Conservation (phyloP, 371 early-diverging fungal genomes). For the Rhizopus stolonifer region DNA sequence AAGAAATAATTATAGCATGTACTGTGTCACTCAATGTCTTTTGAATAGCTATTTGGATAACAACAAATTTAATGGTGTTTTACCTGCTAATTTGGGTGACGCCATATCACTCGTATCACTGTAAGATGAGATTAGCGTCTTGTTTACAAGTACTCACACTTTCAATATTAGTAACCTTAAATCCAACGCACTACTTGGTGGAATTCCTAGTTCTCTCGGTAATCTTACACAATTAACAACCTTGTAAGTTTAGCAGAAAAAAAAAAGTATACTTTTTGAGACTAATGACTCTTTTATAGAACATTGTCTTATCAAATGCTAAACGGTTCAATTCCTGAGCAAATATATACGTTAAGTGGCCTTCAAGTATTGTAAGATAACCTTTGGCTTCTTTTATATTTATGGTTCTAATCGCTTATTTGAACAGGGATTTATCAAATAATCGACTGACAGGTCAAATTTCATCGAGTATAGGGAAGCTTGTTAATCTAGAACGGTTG, state of each 20-base stretch:
- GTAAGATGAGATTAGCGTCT: no score
- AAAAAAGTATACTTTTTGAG: not conserved
- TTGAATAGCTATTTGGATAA: constrained; percentile 26
- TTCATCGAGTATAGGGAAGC: constrained; percentile 42
- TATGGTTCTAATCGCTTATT: no score
- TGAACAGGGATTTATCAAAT: constrained; percentile 54
- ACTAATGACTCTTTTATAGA: constrained; percentile 11
- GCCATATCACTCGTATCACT: constrained; percentile 21
- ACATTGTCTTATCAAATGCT: constrained; percentile 35
- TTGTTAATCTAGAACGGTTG: constrained; percentile 42
- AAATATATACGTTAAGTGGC: constrained; percentile 27
- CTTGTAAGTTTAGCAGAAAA: constrained; percentile 27
- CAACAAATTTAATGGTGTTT: constrained; percentile 32
- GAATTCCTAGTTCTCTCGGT: constrained; percentile 36
- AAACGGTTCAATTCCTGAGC: constrained; percentile 42
- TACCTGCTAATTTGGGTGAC: constrained; percentile 29
- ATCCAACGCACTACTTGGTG: constrained; percentile 34
- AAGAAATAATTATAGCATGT: not conserved
- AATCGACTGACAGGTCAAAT: constrained; percentile 52
- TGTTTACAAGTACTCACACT: no score
- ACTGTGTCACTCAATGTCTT: not conserved
- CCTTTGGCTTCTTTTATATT: no score
- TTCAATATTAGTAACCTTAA: constrained; percentile 32
- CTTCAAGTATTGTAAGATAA: constrained; percentile 31
- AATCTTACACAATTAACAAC: constrained; percentile 31